Evolutionary conservation across 192 early-diverging fungal genomes (phyloP).

Genomic region (Rhizophagus clarus): DNA sequence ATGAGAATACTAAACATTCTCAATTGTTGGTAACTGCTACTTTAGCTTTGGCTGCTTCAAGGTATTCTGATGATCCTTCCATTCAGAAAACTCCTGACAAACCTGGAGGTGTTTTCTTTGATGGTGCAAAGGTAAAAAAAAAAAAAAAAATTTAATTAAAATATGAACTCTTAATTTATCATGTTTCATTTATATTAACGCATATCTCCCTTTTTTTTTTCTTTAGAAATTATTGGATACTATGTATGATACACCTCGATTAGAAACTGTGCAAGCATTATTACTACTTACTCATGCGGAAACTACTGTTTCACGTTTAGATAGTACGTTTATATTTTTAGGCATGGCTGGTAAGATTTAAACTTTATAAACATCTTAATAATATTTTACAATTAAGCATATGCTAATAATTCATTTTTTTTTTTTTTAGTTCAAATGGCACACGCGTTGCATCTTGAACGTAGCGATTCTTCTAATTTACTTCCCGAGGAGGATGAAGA

Average conservation of each 20-base stretch:
- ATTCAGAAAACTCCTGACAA: conserved; percentile 25
- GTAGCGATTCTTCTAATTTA: neutral
- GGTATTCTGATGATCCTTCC: conserved; percentile 31
- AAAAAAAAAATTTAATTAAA: too few species aligned
- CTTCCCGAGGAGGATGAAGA: conserved; percentile 24
- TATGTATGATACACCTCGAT: conserved; percentile 15
- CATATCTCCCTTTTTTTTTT: neutral
- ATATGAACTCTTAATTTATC: neutral
- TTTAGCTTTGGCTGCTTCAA: conserved; percentile 22
- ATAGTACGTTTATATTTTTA: conserved; percentile 24
- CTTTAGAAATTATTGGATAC: conserved; percentile 16
- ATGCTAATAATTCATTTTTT: neutral
- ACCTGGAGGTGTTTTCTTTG: conserved; percentile 28
- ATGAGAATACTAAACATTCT: conserved; percentile 5
- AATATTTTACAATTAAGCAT: neutral
- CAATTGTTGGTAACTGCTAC: conserved; percentile 9
- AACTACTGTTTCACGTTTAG: neutral
- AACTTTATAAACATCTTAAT: neutral
- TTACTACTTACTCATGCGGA: conserved; percentile 19
- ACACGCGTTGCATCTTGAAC: conserved; percentile 4
- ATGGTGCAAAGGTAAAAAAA: conserved; percentile 28
- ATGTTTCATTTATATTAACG: neutral
- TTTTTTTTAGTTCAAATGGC: conserved; percentile 27
- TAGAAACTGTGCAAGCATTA: conserved; percentile 32
- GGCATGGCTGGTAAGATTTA: conserved; percentile 31